Evolutionary conservation across 2,329 filamentous ascomycete species (phyloP), one percentile per base, ranked within the genome.

Genomic region (Ophioceras dolichostomum): DNA sequence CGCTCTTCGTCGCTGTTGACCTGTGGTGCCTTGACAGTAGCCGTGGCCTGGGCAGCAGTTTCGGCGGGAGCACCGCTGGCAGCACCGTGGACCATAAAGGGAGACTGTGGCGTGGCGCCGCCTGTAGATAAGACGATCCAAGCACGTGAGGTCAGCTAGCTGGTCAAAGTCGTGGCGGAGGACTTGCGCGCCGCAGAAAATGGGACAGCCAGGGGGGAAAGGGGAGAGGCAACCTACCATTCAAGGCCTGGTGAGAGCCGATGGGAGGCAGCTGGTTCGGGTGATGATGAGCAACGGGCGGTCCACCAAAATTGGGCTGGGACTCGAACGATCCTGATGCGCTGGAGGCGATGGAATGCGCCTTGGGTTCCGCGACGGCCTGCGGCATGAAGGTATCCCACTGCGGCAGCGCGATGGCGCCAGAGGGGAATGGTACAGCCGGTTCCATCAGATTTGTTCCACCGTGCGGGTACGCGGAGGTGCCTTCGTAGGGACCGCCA

Each of bases 361-460:
- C 68, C 61, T 89, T 89, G 38, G 79, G 66, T 51, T 93, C 82
- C 27, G 73, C 64, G 21, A 76, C 72, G 16, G 71, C 62, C 48
- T 80, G 76, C 20, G 83, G 71, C 64, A 93, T 75, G 67, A 91
- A 91, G 28, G 78, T 75, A 53, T 95, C 89, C 89, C 89, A 96
- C 41, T 87, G 86, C 26, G 86, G 83, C 35, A 94, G 62, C 41
- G 83, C 83, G 51, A 89, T 84, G 41, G 85, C 79, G 38, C 81
- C 82, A 6, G 83, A 76, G 38, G 83, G 70, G 50, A 88, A 94
- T 13, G 79, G 76, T 37, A 83, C 79, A 38, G 82, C 71, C 13
- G 83, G 73, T 52, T 93, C 86, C 66, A 93, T 76, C 52, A 87
- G 68, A 31, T 79, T 69, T 38, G 78, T 68, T 45, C 73, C 76